These are phyloP conservation scores for Musa balbisiana DNA, from an alignment of 202 grass and related monocot species.

Conservation along the genomic window DNA sequence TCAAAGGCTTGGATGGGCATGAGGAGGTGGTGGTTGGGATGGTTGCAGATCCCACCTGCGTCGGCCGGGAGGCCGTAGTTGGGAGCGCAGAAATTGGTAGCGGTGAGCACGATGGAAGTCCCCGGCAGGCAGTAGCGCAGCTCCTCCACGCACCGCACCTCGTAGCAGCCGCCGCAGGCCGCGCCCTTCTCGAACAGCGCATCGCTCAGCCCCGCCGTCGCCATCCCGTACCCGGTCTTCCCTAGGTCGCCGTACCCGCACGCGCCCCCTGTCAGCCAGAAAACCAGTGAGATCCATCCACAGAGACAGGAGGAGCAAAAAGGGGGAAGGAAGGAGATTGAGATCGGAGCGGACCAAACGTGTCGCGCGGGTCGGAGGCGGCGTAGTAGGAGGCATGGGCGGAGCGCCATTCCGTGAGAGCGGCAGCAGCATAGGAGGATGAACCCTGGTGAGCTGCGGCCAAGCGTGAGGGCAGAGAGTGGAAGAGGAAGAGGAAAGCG, in stretches of 20 bases:
- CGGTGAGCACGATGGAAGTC: slow-evolving; percentile 86
- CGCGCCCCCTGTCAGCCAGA: slow-evolving; percentile 53
- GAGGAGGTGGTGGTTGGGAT: slow-evolving; percentile 87
- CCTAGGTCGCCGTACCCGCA: slow-evolving; percentile 96
- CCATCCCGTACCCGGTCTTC: slow-evolving; percentile 85
- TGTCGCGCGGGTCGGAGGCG: slow-evolving; percentile 65
- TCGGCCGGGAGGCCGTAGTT: slow-evolving; percentile 79
- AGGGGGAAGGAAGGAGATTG: not conserved
- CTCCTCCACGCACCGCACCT: slow-evolving; percentile 82
- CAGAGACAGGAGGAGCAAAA: not conserved
- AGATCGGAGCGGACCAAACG: slow-evolving; percentile 45
- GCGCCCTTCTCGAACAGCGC: slow-evolving; percentile 76
- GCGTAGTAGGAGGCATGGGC: slow-evolving; percentile 95
- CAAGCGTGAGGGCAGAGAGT: too few species aligned
- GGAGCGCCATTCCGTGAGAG: slow-evolving; percentile 66
- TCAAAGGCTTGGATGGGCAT: slow-evolving; percentile 95
- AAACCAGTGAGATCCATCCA: not conserved
- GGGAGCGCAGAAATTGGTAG: slow-evolving; percentile 93
- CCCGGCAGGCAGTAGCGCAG: slow-evolving; percentile 85
- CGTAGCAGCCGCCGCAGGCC: slow-evolving; percentile 91
- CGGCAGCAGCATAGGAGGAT: slow-evolving; percentile 21
- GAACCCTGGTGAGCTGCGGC: too few species aligned
- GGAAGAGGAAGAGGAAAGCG: too few species aligned
- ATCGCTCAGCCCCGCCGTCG: slow-evolving; percentile 84
- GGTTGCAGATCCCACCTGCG: slow-evolving; percentile 86